Conservation (phyloP, 306 rosid genomes). For the Inga oerstediana region DNA sequence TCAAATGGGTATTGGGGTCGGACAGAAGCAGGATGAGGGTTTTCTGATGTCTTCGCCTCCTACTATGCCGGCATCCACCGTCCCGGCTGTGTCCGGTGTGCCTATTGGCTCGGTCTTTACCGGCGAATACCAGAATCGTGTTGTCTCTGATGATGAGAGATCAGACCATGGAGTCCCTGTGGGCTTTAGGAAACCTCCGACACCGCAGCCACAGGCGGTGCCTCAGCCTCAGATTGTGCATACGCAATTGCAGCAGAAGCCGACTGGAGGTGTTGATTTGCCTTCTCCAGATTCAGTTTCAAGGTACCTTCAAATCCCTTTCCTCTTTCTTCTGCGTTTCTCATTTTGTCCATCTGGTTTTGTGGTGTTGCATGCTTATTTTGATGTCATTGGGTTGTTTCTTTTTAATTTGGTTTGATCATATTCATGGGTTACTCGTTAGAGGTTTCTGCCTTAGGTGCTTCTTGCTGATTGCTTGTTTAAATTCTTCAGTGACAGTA, state of each 20-base stretch:
- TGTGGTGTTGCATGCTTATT: background rate
- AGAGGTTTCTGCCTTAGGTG: constrained; percentile 40
- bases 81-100: constrained; percentile 40
- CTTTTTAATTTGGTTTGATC: background rate
- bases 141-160: constrained; percentile 84
- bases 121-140: constrained; percentile 64
- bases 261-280: constrained; percentile 62
- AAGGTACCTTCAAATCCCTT: constrained; percentile 53
- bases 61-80: constrained; percentile 46
- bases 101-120: constrained; percentile 41
- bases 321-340: background rate
- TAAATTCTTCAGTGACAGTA: constrained; percentile 70
- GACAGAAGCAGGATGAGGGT: constrained; percentile 70
- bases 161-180: constrained; percentile 76
- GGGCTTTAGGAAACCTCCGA: constrained; percentile 58
- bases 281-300: constrained; percentile 96
- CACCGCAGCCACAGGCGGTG: constrained; percentile 54
- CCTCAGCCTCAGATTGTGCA: constrained; percentile 41
- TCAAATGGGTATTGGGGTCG: constrained; percentile 60
- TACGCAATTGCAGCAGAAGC: constrained; percentile 68
- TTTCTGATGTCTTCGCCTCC: constrained; percentile 73
- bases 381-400: constrained; percentile 2
- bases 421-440: constrained; percentile 8
- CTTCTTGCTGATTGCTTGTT: constrained; percentile 30
- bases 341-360: background rate